phyloP scores from a whole-genome alignment of 208 protist species.

The Trypanosoma congolense region DNA sequence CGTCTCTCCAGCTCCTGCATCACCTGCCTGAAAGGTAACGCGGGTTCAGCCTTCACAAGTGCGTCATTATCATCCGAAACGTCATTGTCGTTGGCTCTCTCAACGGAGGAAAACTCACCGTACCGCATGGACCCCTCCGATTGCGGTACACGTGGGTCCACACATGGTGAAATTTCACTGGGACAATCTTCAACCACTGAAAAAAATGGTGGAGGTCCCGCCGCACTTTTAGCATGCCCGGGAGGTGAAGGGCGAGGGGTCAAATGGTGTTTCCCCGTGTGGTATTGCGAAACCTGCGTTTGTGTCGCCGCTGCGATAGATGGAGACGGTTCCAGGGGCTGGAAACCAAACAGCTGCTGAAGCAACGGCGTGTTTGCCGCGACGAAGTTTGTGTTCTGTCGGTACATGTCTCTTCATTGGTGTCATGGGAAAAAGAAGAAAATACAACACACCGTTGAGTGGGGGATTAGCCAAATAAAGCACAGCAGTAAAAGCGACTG shows the following conservation, averaged over 20 bases:
- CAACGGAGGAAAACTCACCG: neutral
- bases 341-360: constrained; percentile 29
- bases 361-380: constrained; percentile 33
- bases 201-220: no score
- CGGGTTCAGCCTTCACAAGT: neutral
- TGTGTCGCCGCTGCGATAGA: no score
- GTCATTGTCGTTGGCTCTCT: neutral
- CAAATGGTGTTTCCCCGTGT: no score
- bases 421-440: constrained; percentile 10
- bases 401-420: constrained; percentile 17
- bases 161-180: no score
- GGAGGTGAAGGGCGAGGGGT: no score
- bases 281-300: no score
- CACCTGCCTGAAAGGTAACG: constrained; percentile 35
- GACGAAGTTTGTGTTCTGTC: constrained; percentile 27
- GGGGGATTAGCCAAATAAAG: constrained; percentile 1
- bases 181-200: no score
- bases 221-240: no score
- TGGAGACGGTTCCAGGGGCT: no score
- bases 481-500: neutral
- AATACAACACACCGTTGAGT: neutral
- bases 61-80: neutral
- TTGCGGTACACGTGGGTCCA: no score
- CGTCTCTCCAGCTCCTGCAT: constrained; percentile 41
- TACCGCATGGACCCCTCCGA: no score